Evolutionary conservation across 2,329 filamentous ascomycete genomes (phyloP).

Genomic region (Trichophyton mentagrophytes): DNA sequence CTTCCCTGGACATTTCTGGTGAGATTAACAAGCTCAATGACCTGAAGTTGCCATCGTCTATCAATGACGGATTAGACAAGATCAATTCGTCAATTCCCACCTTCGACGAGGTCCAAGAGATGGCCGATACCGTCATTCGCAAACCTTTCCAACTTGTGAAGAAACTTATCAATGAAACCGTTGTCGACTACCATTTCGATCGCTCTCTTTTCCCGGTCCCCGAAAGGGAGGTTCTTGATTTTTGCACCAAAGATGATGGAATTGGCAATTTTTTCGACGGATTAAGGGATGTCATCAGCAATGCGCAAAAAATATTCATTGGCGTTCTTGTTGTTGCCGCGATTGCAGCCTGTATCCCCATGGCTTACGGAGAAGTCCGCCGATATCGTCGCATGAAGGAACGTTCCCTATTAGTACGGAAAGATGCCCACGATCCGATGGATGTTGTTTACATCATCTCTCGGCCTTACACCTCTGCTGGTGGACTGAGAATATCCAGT

Average conservation of each 20-base stretch:
- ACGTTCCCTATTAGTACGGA: constrained; percentile 52
- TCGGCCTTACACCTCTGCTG: constrained; percentile 59
- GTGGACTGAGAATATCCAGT: constrained; percentile 58
- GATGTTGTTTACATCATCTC: constrained; percentile 82
- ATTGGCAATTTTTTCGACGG: constrained; percentile 73
- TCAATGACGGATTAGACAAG: constrained; percentile 56
- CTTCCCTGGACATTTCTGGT: constrained; percentile 51
- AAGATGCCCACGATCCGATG: constrained; percentile 61
- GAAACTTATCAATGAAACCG: constrained; percentile 54
- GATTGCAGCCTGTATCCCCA: constrained; percentile 58
- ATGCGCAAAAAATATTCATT: constrained; percentile 62
- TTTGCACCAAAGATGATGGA: constrained; percentile 75
- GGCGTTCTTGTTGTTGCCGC: constrained; percentile 61
- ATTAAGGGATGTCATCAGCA: constrained; percentile 52
- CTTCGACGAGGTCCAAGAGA: constrained; percentile 71
- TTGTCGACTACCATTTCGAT: constrained; percentile 67
- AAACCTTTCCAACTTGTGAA: constrained; percentile 74
- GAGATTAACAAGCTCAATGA: constrained; percentile 54
- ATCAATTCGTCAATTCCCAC: constrained; percentile 70
- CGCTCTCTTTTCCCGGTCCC: constrained; percentile 68
- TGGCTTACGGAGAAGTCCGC: constrained; percentile 68
- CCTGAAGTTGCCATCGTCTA: constrained; percentile 54
- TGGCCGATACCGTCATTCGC: constrained; percentile 61
- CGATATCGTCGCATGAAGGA: constrained; percentile 62
- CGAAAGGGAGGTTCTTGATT: constrained; percentile 65